Evolutionary conservation across 305 asterid species (phyloP).

Genomic region (Fraxinus greggii): DNA sequence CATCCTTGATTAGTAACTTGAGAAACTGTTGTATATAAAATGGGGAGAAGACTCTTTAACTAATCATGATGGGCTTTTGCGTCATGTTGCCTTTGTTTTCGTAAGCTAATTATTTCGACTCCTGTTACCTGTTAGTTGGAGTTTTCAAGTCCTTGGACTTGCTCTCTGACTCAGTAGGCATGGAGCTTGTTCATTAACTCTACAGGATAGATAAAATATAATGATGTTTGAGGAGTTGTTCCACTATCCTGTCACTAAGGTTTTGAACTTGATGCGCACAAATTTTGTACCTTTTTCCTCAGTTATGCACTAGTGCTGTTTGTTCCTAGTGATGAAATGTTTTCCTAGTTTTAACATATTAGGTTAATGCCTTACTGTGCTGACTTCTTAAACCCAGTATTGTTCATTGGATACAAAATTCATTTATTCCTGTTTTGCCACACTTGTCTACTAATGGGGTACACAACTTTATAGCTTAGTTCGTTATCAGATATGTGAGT

Average conservation of each 20-base stretch:
- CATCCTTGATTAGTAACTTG: background rate
- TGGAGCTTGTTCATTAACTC: background rate
- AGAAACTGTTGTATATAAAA: background rate
- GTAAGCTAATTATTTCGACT: background rate
- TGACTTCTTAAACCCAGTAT: background rate
- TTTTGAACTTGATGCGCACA: background rate
- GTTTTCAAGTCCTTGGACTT: background rate
- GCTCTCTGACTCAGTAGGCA: background rate
- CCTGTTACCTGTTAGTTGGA: background rate
- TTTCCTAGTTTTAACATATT: background rate
- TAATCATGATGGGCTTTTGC: background rate
- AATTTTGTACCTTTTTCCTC: background rate
- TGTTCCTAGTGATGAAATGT: constrained; percentile 4
- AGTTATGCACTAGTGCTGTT: background rate
- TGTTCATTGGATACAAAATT: constrained; percentile 13
- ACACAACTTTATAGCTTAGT: background rate
- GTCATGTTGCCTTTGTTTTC: background rate
- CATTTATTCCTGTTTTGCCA: constrained; percentile 7
- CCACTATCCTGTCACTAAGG: background rate
- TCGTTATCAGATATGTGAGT: constrained; percentile 19
- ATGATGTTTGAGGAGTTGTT: background rate
- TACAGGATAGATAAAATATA: background rate
- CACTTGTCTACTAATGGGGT: constrained; percentile 5
- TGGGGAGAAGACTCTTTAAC: background rate
- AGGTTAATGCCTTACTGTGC: background rate